A percentile compares a stretch with the other conserved stretches of the same genome.
phyloP scores from a whole-genome alignment of 2,329 filamentous ascomycete genomes.

The Penicillium nordicum region DNA sequence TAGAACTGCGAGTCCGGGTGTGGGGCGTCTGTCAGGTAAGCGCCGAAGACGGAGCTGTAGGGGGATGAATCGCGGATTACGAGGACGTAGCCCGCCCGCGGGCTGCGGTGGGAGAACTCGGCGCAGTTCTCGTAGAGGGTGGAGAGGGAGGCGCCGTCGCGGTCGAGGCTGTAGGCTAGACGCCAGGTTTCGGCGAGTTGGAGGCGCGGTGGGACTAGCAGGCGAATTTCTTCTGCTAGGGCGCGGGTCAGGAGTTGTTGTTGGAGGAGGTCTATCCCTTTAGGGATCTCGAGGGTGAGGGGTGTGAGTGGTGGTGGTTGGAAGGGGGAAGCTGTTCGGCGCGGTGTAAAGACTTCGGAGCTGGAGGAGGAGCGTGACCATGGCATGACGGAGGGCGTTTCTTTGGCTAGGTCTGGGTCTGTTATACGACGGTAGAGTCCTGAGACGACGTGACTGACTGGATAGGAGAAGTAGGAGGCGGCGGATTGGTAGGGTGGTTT shows the following conservation, averaged over 20 bases:
- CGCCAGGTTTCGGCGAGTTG: constrained; percentile 86
- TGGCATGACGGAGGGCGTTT: constrained; percentile 20
- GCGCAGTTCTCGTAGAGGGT: constrained; percentile 82
- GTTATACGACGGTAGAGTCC: constrained; percentile 66
- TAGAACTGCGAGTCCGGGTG: constrained; percentile 81
- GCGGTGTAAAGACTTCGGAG: constrained; percentile 41
- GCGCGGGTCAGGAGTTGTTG: constrained; percentile 64
- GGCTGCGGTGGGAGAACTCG: constrained; percentile 60
- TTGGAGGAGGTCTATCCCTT: constrained; percentile 56
- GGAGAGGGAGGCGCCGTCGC: constrained; percentile 80
- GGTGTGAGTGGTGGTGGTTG: constrained; percentile 86
- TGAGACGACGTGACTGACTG: constrained; percentile 54
- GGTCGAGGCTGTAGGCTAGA: constrained; percentile 82
- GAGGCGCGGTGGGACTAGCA: constrained; percentile 80
- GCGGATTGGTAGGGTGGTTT: constrained; percentile 33
- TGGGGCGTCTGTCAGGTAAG: constrained; percentile 87
- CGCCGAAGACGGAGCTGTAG: constrained; percentile 67
- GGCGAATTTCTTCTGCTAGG: constrained; percentile 87
- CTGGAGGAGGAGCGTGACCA: constrained; percentile 42
- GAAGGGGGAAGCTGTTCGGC: constrained; percentile 70
- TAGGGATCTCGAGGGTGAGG: constrained; percentile 55
- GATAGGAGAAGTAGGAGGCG: constrained; percentile 50
- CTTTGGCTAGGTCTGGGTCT: constrained; percentile 33
- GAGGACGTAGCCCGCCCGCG: constrained; percentile 80
- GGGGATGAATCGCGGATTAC: constrained; percentile 69